phyloP scores from a whole-genome alignment of 148 eudicot genomes.

The Vaccinium corymbosum region DNA sequence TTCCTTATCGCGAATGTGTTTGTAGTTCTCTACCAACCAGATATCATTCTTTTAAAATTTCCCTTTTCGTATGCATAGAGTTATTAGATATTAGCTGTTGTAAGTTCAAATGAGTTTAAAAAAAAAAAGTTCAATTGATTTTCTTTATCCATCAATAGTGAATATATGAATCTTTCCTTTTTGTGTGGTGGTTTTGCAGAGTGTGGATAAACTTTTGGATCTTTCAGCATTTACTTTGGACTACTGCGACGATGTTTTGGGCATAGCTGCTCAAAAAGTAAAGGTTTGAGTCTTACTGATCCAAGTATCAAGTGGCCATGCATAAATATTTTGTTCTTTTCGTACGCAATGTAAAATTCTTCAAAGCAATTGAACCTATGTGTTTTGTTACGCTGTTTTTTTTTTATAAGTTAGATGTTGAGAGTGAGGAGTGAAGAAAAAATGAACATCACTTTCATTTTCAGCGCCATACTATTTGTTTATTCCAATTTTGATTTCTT shows the following conservation, averaged over 20 bases:
- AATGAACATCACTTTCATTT: background rate
- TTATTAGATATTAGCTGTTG: background rate
- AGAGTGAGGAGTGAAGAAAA: background rate
- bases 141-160: background rate
- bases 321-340: background rate
- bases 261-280: conserved; percentile 43
- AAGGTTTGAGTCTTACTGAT: conserved; percentile 17
- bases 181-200: conserved; percentile 37
- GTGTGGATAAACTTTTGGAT: conserved; percentile 68
- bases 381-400: background rate
- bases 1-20: background rate
- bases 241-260: conserved; percentile 43
- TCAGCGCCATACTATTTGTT: background rate
- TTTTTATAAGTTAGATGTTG: background rate
- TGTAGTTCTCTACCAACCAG: background rate
- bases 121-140: background rate
- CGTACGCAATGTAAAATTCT: background rate
- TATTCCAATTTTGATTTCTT: background rate
- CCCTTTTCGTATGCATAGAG: background rate
- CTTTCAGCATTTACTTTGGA: conserved; percentile 50
- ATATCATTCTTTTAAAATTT: background rate
- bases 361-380: background rate
- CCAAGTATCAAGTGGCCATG: background rate
- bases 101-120: background rate
- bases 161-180: background rate